Conservation (phyloP, 164 flowering plant species). For the grape (Vitis vinifera) region DNA sequence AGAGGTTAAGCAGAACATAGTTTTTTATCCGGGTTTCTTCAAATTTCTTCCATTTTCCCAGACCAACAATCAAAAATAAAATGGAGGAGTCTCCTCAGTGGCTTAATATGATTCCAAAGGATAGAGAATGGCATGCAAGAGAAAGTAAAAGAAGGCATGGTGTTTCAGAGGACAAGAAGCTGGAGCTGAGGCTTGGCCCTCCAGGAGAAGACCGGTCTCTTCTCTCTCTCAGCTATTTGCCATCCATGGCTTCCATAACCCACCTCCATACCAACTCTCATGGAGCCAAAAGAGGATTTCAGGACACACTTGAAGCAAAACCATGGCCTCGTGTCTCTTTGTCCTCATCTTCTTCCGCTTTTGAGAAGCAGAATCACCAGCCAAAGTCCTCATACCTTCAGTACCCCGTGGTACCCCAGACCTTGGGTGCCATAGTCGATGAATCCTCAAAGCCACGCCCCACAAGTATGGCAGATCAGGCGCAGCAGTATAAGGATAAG, state of each 20-base stretch:
- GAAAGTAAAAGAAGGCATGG: not conserved
- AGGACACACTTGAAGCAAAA: conserved; percentile 3
- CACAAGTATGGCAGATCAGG: too few relatives aligned
- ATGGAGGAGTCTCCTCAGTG: conserved; percentile 13
- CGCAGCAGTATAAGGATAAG: not conserved
- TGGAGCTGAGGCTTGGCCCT: conserved; percentile 36
- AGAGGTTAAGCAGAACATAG: not conserved
- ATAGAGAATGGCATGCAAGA: conserved; percentile 2
- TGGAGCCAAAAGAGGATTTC: conserved; percentile 11
- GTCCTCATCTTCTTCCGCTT: not conserved
- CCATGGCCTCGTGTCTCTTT: not conserved
- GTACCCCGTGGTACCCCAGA: not conserved
- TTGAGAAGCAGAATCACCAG: not conserved
- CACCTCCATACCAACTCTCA: not conserved
- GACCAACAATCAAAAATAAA: conserved; percentile 4
- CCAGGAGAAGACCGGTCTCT: conserved; percentile 20
- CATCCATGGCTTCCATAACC: not conserved
- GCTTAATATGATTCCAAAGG: not conserved
- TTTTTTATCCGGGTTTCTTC: conserved; percentile 2
- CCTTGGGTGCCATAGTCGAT: too few relatives aligned
- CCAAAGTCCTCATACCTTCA: not conserved
- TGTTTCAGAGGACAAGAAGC: conserved; percentile 21
- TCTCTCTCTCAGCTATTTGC: not conserved
- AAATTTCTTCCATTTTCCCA: conserved; percentile 1
- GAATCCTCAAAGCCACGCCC: too few relatives aligned